Evolutionary conservation across 768 basidiomycete species (phyloP).

Genomic region (Agaricus sinodeliciosus): DNA sequence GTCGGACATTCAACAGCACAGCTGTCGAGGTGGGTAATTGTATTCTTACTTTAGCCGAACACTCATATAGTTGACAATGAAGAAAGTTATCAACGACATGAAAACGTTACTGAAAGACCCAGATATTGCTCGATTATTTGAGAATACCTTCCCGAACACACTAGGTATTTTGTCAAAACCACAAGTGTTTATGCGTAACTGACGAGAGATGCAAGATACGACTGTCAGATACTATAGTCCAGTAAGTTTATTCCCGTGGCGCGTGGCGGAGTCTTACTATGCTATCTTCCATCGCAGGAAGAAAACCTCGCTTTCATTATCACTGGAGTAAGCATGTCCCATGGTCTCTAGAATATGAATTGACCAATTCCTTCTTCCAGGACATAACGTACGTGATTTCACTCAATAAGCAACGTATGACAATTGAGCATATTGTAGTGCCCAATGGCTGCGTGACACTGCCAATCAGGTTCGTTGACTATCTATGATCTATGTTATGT

Average conservation of each 20-base stretch:
- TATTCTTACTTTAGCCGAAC: background rate
- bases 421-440: slow-evolving; percentile 32
- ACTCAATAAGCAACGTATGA: background rate
- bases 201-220: slow-evolving; percentile 42
- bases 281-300: background rate
- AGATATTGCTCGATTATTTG: slow-evolving; percentile 71
- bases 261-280: background rate
- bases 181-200: background rate
- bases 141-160: slow-evolving; percentile 80
- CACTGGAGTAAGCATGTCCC: slow-evolving; percentile 49
- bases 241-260: slow-evolving; percentile 24
- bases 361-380: slow-evolving; percentile 23
- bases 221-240: slow-evolving; percentile 71
- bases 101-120: slow-evolving; percentile 65
- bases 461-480: slow-evolving; percentile 55
- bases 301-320: slow-evolving; percentile 75
- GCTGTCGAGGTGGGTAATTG: slow-evolving; percentile 56
- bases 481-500: background rate
- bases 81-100: slow-evolving; percentile 77
- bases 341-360: background rate
- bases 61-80: background rate
- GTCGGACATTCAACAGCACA: slow-evolving; percentile 71
- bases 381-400: slow-evolving; percentile 59
- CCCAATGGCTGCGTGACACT: slow-evolving; percentile 81
- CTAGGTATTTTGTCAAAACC: slow-evolving; percentile 37